Base-by-base conservation (phyloP, 495 filamentous ascomycete species). In the Parmelia sp. region DNA sequence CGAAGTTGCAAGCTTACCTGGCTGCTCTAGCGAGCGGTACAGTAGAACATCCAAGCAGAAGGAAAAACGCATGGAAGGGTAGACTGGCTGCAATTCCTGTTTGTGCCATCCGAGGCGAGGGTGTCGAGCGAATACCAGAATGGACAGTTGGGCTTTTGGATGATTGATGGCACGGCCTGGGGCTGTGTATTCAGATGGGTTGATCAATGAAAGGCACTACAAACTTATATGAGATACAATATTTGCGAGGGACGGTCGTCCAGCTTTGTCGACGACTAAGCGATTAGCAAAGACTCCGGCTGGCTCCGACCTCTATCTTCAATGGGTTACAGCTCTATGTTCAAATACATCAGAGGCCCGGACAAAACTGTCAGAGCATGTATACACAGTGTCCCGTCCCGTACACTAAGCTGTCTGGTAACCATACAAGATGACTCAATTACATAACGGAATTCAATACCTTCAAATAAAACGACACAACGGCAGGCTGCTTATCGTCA, bases 61-160 rank as follows among this genome's bases (percentile, higher is more conserved):
- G 86, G 69, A 73, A 81, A 59, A 79, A 86, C 63, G 83, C 82
- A 33, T 92, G 89, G 88, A 85, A 77, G 53, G 77, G 84, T 58
- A 80, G 82, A 35, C 75, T 92, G 21, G 76, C 76, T 27, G 86
- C 85, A 29, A 85, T 97, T 67, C 94, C 94, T 4, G 86, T 98
- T 62, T 93, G 91, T 72, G 94, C 95, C 60, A 90, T 96, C 66
- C 81, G 83, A 53, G 89, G 87, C 25, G 85, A 97, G 72, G 93
- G 93, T 11, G 85, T 95, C 15, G 83, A 88, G 63, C 81, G 83
- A 47, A 89, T 96, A 57, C 82, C 90, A 15, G 86, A 88, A 64
- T 82, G 91, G 77, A 88, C 89, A 31, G 84, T 95, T 69, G 83
- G 83, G 27, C 77, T 96, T 62, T 71, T 97, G 62, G 86, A 90